Percentiles rank a stretch among this genome's conserved stretches.
Evolutionary conservation across 768 basidiomycete species (phyloP).

Genomic region (Cubamyces lactineus): DNA sequence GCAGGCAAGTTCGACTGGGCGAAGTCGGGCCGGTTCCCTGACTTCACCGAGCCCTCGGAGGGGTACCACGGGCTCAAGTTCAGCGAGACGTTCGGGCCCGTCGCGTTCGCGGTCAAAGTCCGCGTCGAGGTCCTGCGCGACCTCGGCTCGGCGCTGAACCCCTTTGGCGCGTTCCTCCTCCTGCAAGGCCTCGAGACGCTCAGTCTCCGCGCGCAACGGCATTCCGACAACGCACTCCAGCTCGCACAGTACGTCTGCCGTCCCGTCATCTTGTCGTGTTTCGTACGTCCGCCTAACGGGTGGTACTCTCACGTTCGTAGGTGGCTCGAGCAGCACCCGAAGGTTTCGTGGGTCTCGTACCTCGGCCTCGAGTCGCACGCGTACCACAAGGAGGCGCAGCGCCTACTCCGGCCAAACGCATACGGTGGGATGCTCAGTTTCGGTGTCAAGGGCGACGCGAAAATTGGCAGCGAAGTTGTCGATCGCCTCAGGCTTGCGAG

Average conservation of each 20-base stretch:
- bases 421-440: slow-evolving; percentile 82
- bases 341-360: slow-evolving; percentile 79
- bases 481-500: slow-evolving; percentile 73
- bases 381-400: slow-evolving; percentile 60
- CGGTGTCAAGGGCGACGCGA: slow-evolving; percentile 61
- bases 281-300: too few relatives aligned
- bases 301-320: not conserved
- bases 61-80: slow-evolving; percentile 77
- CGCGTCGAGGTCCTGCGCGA: slow-evolving; percentile 68
- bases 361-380: slow-evolving; percentile 67
- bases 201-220: slow-evolving; percentile 69
- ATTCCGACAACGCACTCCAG: slow-evolving; percentile 69
- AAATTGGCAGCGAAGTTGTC: slow-evolving; percentile 59
- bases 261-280: not conserved
- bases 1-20: slow-evolving; percentile 76
- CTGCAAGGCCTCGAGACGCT: slow-evolving; percentile 83
- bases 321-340: slow-evolving; percentile 66
- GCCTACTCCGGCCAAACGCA: slow-evolving; percentile 54
- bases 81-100: slow-evolving; percentile 63
- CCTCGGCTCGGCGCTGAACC: slow-evolving; percentile 65
- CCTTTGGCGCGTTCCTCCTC: slow-evolving; percentile 74
- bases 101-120: slow-evolving; percentile 70
- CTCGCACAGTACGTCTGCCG: slow-evolving; percentile 52
- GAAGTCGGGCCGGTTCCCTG: slow-evolving; percentile 68
- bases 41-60: slow-evolving; percentile 73